Evolutionary conservation across 257 asterid genomes (phyloP), one percentile per base, ranked within the genome.

Genomic region (Nicotiana undulata): DNA sequence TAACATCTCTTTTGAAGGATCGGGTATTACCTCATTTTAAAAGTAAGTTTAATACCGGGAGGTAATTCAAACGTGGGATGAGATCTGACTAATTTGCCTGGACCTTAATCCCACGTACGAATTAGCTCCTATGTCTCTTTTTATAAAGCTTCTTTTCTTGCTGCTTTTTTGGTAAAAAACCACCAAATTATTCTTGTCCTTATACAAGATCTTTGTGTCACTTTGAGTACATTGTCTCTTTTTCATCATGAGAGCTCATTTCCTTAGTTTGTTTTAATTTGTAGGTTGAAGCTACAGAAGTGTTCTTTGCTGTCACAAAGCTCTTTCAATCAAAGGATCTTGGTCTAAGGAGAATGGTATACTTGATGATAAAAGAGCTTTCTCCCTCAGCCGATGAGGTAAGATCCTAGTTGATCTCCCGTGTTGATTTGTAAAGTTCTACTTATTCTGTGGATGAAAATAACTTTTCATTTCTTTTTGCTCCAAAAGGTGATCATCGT

Each of bases 351-450:
- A 91, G 98, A 88, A 94, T 94, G 98, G 97, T 94, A 63, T 94
- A 94, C 86, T 92, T 94, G 84, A 94, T 94, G 16, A 94, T 94
- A 81, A 94, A 94, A 85, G 98, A 94, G 88, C 87, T 94, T 77
- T 94, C 97, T 82, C 98, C 98, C 74, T 94, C 89, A 59, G 92
- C 97, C 18, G 97, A 94, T 81, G 98, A 94, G 98, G 98, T 94
- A 78, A 77, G 78, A 26, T 78, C 55, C 59, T 4, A 70, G 60
- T 53, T 74, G 75, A n/a, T 70, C 79, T 28, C 26, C 66, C 49
- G 40, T 46, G 76, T 79, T 1, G 16, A 58, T 83, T 52, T 53
- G 67, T 40, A 20, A 52, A 65, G 59, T 83, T 75, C 44, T 82
- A 3, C 60, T 3, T 6, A 4, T 72, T 18, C 75, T 59, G 81